A percentile compares a stretch with the other conserved stretches of the same genome.
phyloP scores from a whole-genome alignment of 768 basidiomycete genomes.

The Boletus rubropictus region DNA sequence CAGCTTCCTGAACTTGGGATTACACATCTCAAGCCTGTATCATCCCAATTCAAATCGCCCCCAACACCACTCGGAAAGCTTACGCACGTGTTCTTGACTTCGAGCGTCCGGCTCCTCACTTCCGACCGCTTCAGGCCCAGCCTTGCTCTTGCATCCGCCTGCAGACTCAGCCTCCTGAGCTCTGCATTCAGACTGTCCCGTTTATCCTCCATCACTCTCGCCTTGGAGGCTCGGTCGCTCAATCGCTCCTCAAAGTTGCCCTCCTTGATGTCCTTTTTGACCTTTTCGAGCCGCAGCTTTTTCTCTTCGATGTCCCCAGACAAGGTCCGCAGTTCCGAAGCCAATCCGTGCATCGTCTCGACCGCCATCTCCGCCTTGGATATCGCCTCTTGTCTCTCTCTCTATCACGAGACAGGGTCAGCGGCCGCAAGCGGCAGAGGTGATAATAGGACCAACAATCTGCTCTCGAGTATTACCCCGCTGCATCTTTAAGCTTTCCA shows the following conservation, averaged over 20 bases:
- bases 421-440: neutral
- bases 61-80: neutral
- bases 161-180: conserved; percentile 61
- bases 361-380: conserved; percentile 47
- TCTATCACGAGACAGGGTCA: conserved; percentile 27
- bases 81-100: conserved; percentile 65
- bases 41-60: neutral
- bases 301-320: conserved; percentile 68
- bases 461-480: conserved; percentile 48
- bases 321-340: conserved; percentile 48
- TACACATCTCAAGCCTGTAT: conserved; percentile 57
- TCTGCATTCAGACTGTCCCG: conserved; percentile 69
- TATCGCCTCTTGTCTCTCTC: conserved; percentile 48
- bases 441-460: conserved; percentile 40
- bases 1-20: conserved; percentile 57
- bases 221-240: conserved; percentile 45
- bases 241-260: conserved; percentile 64
- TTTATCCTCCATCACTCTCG: conserved; percentile 59
- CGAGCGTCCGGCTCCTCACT: conserved; percentile 54
- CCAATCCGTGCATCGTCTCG: conserved; percentile 50
- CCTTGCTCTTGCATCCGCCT: conserved; percentile 77
- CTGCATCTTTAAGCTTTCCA: conserved; percentile 51
- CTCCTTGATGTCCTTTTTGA: conserved; percentile 51
- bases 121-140: conserved; percentile 71
- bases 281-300: conserved; percentile 50